Conservation (phyloP, 805 yeast genomes). For the Wickerhamomyces bisporus region DNA sequence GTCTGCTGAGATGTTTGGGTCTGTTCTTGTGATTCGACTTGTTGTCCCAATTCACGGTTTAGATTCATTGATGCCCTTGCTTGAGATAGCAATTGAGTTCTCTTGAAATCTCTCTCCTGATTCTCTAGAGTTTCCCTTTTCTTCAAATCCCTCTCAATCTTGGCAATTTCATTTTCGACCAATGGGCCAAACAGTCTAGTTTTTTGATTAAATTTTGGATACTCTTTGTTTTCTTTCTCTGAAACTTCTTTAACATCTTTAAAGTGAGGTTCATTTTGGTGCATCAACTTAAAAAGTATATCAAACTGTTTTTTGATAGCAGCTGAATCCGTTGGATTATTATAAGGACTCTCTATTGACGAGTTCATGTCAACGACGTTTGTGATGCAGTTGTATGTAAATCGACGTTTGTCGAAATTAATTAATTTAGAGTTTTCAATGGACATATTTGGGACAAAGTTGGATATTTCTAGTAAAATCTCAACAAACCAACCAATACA, state of each 20-base stretch:
- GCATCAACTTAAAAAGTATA: constrained; percentile 41
- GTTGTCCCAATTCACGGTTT: constrained; percentile 10
- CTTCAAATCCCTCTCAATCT: constrained; percentile 46
- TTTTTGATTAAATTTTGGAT: constrained; percentile 29
- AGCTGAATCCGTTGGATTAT: constrained; percentile 27
- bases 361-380: constrained; percentile 44
- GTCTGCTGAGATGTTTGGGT: constrained; percentile 1
- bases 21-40: constrained; percentile 5
- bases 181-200: constrained; percentile 40
- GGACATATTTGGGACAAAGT: constrained; percentile 75
- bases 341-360: constrained; percentile 3
- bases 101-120: constrained; percentile 33
- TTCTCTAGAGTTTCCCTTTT: constrained; percentile 35
- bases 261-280: constrained; percentile 28
- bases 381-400: constrained; percentile 54
- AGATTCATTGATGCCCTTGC: constrained; percentile 18
- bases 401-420: constrained; percentile 82
- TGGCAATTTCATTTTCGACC: constrained; percentile 44
- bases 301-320: constrained; percentile 37
- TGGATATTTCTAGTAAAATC: constrained; percentile 68
- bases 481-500: constrained; percentile 91
- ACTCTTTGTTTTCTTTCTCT: constrained; percentile 35
- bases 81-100: constrained; percentile 26
- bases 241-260: constrained; percentile 39
- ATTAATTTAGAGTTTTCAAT: constrained; percentile 57